These are phyloP conservation scores for Passalora sequoiae DNA, from an alignment of 2,329 filamentous ascomycete genomes.

Conservation along the genomic window DNA sequence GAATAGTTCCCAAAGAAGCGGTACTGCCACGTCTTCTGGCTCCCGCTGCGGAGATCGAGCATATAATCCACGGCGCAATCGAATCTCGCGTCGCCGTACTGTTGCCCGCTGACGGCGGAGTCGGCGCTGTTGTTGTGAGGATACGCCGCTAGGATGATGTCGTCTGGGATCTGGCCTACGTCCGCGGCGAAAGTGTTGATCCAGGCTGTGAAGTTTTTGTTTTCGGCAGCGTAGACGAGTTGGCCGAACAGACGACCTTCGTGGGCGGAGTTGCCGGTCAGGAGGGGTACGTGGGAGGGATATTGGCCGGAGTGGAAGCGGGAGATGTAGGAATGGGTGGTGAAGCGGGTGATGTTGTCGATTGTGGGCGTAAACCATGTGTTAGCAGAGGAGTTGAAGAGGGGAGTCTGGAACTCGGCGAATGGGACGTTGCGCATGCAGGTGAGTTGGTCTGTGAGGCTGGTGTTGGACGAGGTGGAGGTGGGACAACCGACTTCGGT, in stretches of 20 bases:
- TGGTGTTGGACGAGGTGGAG: constrained; percentile 7
- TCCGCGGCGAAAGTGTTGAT: constrained; percentile 42
- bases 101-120: constrained; percentile 40
- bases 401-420: constrained; percentile 30
- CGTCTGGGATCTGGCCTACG: constrained; percentile 37
- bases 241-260: constrained; percentile 4
- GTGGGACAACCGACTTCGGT: constrained; percentile 36
- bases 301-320: constrained; percentile 1
- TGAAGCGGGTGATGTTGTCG: constrained; percentile 4
- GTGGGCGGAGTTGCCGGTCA: constrained; percentile 6
- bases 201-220: constrained; percentile 39
- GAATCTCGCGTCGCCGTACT: constrained; percentile 38
- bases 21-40: constrained; percentile 17
- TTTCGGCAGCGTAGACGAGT: constrained; percentile 7
- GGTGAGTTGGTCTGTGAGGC: constrained; percentile 36
- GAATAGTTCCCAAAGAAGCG: constrained; percentile 41
- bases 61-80: constrained; percentile 7
- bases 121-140: constrained; percentile 36
- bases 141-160: constrained; percentile 34
- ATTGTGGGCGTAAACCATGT: constrained; percentile 11
- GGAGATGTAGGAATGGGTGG: constrained; percentile 1
- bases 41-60: constrained; percentile 3
- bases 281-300: constrained; percentile 8
- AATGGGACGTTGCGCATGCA: constrained; percentile 36
- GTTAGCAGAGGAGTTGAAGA: constrained; percentile 30